Base-by-base conservation (phyloP, 2,329 filamentous ascomycete genomes). In the Sarocladium strictum region DNA sequence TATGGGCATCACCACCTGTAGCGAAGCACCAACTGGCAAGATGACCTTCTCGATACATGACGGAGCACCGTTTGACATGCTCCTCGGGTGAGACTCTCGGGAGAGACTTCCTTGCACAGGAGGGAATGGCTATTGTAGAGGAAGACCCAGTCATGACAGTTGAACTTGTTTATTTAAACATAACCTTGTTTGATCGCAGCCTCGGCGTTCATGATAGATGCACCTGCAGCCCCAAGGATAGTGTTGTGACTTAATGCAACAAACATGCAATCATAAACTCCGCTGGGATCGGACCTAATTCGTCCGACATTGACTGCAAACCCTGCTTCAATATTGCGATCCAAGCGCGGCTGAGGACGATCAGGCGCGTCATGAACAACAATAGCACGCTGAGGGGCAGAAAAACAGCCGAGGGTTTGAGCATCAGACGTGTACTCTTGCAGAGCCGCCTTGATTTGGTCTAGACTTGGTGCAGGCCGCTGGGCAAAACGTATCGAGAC, bases 181-280 rank as follows among this genome's bases (percentile, higher is more conserved):
- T 38, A 38, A n/a, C 35, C 35, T 15, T 38, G 6, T 5, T 10
- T 7, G 35, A 38, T n/a, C 7, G 35, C 35, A 38, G 35, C 35
- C 35, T 38, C 35, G 12, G 35, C 91, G 65, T 97, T 97, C 63
- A 97, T 72, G 72, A 97, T 96, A 29, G 90, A 96, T 2, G 90
- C 95, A 11, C 94, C 94, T n/a, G 93, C 92, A 29, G 94, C 94
- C 60, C 93, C 93, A 68, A 99, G 93, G 55, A 99, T 88, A 58
- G 93, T 84, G 63, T 84, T 84, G 61, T 97, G 94, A 67, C 90
- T 96, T 62, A 97, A 76, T 23, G 91, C 90, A 58, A 94, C 92
- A 71, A 97, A 97, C 70, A 95, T 92, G 68, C 97, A 81, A 67
- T 97, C 94, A 65, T 97, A 97, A 60, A 96, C 87, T 19, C 89